These are phyloP conservation scores for Scutellaria baicalensis DNA, from an alignment of 257 asterid species.

Conservation along the genomic window DNA sequence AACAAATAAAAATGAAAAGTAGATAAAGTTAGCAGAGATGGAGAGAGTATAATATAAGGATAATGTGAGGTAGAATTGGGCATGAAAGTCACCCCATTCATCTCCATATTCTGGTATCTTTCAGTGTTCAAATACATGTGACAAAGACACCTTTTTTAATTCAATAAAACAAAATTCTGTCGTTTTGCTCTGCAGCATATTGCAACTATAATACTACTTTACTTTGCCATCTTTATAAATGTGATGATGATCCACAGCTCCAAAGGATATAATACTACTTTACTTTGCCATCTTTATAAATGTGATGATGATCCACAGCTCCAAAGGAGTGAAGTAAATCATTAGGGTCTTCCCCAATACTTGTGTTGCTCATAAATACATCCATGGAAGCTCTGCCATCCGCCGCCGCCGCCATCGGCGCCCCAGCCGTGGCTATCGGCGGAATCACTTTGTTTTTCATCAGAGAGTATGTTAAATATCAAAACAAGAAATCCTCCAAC, in stretches of 20 bases:
- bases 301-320: background rate
- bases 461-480: conserved; percentile 29
- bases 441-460: conserved; percentile 50
- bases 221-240: background rate
- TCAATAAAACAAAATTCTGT: background rate
- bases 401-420: conserved; percentile 49
- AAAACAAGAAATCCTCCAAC: conserved; percentile 32
- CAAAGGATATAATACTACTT: no score
- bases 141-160: background rate
- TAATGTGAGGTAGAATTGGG: no score
- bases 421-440: conserved; percentile 54
- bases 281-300: background rate
- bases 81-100: background rate
- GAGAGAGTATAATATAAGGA: no score
- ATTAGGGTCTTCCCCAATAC: background rate
- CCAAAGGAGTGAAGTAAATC: background rate
- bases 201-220: background rate
- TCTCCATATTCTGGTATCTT: background rate
- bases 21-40: no score
- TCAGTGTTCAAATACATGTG: background rate
- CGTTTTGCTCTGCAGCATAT: conserved; percentile 6
- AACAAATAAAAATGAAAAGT: no score
- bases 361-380: conserved; percentile 28
- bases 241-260: background rate
- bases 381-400: conserved; percentile 38